phyloP scores from a whole-genome alignment of 768 basidiomycete genomes.

The Termitomyces heimii region DNA sequence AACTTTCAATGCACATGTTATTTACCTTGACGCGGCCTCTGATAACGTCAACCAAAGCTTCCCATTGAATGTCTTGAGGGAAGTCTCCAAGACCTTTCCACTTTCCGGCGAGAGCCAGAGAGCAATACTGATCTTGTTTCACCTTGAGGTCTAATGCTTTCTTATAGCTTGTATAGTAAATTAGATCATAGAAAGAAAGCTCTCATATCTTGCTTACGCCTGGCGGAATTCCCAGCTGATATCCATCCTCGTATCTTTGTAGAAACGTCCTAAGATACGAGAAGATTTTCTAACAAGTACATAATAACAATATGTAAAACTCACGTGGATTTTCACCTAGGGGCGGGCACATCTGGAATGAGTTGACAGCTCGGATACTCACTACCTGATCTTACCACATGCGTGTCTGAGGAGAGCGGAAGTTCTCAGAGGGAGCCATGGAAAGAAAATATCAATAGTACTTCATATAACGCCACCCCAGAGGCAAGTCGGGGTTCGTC shows the following conservation, averaged over 20 bases:
- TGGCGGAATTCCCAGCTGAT: slow-evolving; percentile 62
- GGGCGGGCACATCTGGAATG: neutral
- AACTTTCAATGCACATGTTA: neutral
- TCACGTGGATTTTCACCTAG: slow-evolving; percentile 53
- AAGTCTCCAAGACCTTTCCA: slow-evolving; percentile 50
- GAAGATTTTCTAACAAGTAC: neutral
- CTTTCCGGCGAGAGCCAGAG: slow-evolving; percentile 36
- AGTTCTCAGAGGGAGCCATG: neutral
- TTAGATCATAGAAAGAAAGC: neutral
- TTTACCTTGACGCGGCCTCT: slow-evolving; percentile 70
- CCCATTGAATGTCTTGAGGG: slow-evolving; percentile 73
- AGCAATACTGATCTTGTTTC: slow-evolving; percentile 65
- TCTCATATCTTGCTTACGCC: slow-evolving; percentile 34
- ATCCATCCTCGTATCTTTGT: slow-evolving; percentile 58
- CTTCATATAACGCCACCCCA: slow-evolving; percentile 78
- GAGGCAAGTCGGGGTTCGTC: slow-evolving; percentile 36
- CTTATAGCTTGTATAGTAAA: slow-evolving; percentile 39
- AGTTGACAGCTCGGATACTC: neutral
- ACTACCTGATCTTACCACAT: slow-evolving; percentile 37
- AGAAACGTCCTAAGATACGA: slow-evolving; percentile 25
- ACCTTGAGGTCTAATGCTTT: slow-evolving; percentile 62
- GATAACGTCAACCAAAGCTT: slow-evolving; percentile 71
- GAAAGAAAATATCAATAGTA: slow-evolving; percentile 16
- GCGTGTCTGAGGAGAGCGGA: slow-evolving; percentile 36
- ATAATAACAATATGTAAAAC: slow-evolving; percentile 5